Conservation (phyloP, 73 alveolate genomes). For the Paramecium tetraurelia region DNA sequence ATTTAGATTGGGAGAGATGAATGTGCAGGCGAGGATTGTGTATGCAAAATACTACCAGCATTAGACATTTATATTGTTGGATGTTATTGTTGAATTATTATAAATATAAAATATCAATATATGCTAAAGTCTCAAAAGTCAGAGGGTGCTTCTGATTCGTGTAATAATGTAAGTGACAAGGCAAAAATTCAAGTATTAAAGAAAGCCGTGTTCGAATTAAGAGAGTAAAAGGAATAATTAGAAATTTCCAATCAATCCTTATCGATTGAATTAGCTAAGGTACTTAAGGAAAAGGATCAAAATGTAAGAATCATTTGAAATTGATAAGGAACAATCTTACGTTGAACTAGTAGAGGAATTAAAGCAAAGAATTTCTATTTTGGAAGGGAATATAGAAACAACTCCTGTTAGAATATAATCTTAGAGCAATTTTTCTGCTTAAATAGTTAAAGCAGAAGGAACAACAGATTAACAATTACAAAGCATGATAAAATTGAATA, state of each 20-base stretch:
- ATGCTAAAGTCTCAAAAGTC: not conserved
- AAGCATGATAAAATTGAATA: not conserved
- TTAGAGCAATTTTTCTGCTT: not conserved
- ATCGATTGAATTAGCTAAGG: not conserved
- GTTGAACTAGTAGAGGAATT: not conserved
- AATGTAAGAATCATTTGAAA: not conserved
- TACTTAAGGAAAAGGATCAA: not conserved
- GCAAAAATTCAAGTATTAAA: not conserved
- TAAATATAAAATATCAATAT: not conserved
- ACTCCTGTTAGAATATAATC: not conserved
- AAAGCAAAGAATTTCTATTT: not conserved
- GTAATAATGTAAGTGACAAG: not conserved
- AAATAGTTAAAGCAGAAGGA: not conserved
- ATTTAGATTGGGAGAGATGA: not conserved
- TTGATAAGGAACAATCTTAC: not conserved
- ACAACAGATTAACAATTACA: not conserved
- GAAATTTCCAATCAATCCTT: not conserved
- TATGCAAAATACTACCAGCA: not conserved
- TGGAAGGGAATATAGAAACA: not conserved
- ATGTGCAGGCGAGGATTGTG: not conserved
- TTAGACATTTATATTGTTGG: not conserved
- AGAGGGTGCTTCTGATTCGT: not conserved
- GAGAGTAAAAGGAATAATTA: not conserved
- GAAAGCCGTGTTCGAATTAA: constrained; percentile 30
- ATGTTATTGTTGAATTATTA: not conserved